Percentiles rank a stretch among this genome's conserved stretches.
Evolutionary conservation across 306 rosid species (phyloP).

Genomic region (Acacia acuminata): DNA sequence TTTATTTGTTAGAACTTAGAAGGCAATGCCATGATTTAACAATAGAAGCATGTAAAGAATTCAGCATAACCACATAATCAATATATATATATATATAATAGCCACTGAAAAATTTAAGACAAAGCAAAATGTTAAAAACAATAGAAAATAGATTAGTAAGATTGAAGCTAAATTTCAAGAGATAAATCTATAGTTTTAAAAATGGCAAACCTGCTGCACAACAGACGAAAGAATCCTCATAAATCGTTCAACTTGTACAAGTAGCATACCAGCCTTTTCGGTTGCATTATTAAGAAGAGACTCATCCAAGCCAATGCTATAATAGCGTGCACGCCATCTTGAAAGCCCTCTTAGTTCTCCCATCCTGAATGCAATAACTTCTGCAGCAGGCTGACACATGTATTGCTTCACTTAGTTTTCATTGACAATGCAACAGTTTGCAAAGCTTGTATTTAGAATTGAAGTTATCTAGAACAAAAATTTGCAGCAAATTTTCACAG

Average conservation of each 20-base stretch:
- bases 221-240: constrained; percentile 92
- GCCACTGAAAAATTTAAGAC: not conserved
- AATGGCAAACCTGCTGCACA: constrained; percentile 78
- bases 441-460: constrained; percentile 23
- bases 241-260: constrained; percentile 93
- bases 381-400: constrained; percentile 82
- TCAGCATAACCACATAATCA: not conserved
- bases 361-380: constrained; percentile 90
- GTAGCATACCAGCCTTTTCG: constrained; percentile 93
- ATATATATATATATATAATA: not conserved
- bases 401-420: constrained; percentile 37
- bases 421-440: constrained; percentile 12
- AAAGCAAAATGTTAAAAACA: constrained; percentile 16
- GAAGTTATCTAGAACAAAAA: not conserved
- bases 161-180: constrained; percentile 27
- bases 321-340: constrained; percentile 88
- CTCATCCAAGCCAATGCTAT: constrained; percentile 83
- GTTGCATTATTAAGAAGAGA: constrained; percentile 69
- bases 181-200: not conserved
- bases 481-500: not conserved
- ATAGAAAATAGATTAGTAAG: constrained; percentile 9
- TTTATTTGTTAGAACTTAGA: constrained; percentile 10
- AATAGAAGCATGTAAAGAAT: constrained; percentile 16
- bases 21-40: constrained; percentile 22
- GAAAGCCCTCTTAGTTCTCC: constrained; percentile 96